These are phyloP conservation scores for Parathielavia hyrcaniae DNA, from an alignment of 495 filamentous ascomycete genomes.

Conservation along the genomic window DNA sequence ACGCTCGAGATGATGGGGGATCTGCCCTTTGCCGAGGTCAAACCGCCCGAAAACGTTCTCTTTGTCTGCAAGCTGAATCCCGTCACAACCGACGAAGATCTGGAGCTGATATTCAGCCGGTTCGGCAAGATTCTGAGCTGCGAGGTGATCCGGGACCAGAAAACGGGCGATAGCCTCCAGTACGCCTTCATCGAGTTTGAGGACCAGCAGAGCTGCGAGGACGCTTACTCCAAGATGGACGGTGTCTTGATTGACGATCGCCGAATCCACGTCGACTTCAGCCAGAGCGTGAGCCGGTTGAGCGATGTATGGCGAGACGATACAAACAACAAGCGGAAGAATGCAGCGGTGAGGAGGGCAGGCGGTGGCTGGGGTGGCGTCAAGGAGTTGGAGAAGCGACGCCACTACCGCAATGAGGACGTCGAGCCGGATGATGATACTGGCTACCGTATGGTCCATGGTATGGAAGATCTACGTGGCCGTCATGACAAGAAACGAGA, in stretches of 20 bases:
- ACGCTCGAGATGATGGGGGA: conserved; percentile 98
- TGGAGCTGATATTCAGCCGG: conserved; percentile 91
- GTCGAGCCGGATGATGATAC: conserved; percentile 38
- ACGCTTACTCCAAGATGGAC: conserved; percentile 98
- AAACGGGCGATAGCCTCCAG: conserved; percentile 89
- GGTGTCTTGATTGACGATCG: conserved; percentile 94
- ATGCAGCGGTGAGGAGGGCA: conserved; percentile 44
- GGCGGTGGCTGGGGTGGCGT: conserved; percentile 92
- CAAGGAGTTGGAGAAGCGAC: conserved; percentile 74
- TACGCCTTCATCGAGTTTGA: conserved; percentile 98
- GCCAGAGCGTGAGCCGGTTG: conserved; percentile 86
- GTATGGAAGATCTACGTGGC: conserved; percentile 58
- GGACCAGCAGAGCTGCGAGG: conserved; percentile 84
- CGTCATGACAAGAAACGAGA: conserved; percentile 34
- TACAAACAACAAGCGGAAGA: conserved; percentile 76
- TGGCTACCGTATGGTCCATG: conserved; percentile 76
- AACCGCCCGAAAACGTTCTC: conserved; percentile 91
- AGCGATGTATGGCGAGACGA: conserved; percentile 85
- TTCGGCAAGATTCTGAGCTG: conserved; percentile 94
- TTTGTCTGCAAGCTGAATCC: conserved; percentile 99
- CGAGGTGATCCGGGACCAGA: conserved; percentile 91
- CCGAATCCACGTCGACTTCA: conserved; percentile 97
- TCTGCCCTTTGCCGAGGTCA: conserved; percentile 95
- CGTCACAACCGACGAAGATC: conserved; percentile 88
- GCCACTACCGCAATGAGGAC: conserved; percentile 78